Base-by-base conservation (phyloP, 129 eudicot genomes). In the Sambucus nigra region DNA sequence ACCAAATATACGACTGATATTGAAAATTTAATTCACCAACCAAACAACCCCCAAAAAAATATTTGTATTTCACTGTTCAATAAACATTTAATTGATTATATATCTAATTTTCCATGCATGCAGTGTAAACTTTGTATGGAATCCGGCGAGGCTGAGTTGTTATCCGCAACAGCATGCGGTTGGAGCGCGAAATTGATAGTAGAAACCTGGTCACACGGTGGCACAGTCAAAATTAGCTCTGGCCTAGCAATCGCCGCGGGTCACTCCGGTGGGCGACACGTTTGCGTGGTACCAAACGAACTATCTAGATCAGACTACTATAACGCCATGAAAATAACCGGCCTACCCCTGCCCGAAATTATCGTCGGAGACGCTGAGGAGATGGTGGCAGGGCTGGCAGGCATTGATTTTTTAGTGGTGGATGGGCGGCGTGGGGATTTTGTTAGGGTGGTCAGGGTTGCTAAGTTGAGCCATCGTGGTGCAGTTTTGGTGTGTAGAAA, bases 161-260 rank as follows among this genome's bases (percentile, higher is more conserved):
- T 79, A 47, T 79, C 86, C 23, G 80, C 77, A 23, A 70, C 69
- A 75, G 78, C 77, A 6, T 77, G 75, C 11, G 86, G 86, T 39
- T 79, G 77, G 77, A 66, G 44, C 45, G 65, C 86, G 1, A 62
- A 64, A 35, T 7, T 74, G 28, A 79, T 70, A 0, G 77, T 74
- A 1, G 81, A 79, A 47, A 73, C 78, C 21, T 79, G 81, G 78
- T 35, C 52, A 18, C 53, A 54, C n/a, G 78, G 69, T 51, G 66
- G 56, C 13, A 55, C 63, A 5, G 63, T 57, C 47, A 50, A 65
- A 1, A 74, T 66, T 7, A 79, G 81, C 60, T 21, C 70, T 25
- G 78, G 69, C 19, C 68, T 74, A n/a, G 69, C 67, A 7, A 58
- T 74, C 5, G 80, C 78, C 6, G 75, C 77, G 18, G 49, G 47